Base-by-base conservation (phyloP, 75 land plant genomes). In the Picea glauca region DNA sequence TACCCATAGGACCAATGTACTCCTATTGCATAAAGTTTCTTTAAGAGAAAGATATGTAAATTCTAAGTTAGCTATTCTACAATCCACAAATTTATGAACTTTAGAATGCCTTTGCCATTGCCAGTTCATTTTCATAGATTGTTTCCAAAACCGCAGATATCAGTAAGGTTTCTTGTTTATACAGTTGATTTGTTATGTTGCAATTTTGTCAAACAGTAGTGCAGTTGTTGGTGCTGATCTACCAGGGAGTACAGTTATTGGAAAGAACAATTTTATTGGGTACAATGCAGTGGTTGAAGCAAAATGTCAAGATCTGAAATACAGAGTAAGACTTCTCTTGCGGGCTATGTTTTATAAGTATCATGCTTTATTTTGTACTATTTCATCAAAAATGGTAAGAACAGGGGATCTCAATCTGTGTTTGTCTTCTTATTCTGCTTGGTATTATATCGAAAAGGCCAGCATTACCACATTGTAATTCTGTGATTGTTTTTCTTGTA, bases 241-340 rank as follows among this genome's bases (percentile, higher is more conserved):
- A 81, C 93, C 95, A 15, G 99, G 98, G 5, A 54, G 78, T 30
- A 96, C 95, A 13, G 75, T 87, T 1, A 79, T 96, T 14, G 98
- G 99, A 64, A 80, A 79, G 26, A 84, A 94, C 60, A 96, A 96
- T 68, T 74, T 80, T 15, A 91, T 96, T 72, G 99, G 99, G 20
- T 83, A 92, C 79, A 80, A 96, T 91, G 95, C 95, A 59, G 95
- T 91, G 17, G 93, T 96, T 83, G 98, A 98, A 26, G 84, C 85
- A 4, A 92, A 90, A 81, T 92, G 95, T 85, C 99, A 96, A 79
- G 99, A 96, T 78, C 68, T 94, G 87, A 96, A 94, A 79, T 94
- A 96, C 79, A 87, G 91, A 91, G 99, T 94, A n/a, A n/a, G 72
- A 31, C 26, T 68, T n/a, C n/a, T n/a, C 5, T 14, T 68, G 31